Percentiles rank a stretch among this genome's conserved stretches.
phyloP scores from a whole-genome alignment of 495 filamentous ascomycete genomes.

The Lophiostoma macrostomum region DNA sequence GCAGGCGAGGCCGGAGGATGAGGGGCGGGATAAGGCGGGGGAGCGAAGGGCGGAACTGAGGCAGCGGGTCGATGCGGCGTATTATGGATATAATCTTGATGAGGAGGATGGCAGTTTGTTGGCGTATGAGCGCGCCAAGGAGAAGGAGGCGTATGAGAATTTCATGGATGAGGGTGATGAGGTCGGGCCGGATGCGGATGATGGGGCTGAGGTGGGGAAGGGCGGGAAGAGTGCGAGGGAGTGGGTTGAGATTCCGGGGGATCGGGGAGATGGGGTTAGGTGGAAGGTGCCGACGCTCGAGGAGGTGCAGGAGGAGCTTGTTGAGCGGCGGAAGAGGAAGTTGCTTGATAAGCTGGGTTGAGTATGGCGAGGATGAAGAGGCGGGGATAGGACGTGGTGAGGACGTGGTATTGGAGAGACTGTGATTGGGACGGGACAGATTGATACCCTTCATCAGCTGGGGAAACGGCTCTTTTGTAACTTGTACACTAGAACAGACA shows the following conservation, averaged over 20 bases:
- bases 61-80: conserved; percentile 84
- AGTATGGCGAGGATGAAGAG: neutral
- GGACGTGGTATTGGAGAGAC: neutral
- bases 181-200: neutral
- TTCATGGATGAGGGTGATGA: conserved; percentile 49
- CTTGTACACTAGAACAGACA: neutral
- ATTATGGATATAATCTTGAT: conserved; percentile 92
- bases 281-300: conserved; percentile 85
- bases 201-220: conserved; percentile 30
- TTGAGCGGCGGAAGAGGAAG: conserved; percentile 78
- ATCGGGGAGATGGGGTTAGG: conserved; percentile 73
- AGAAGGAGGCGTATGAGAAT: conserved; percentile 72
- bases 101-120: conserved; percentile 88
- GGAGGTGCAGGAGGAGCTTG: conserved; percentile 87
- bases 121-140: conserved; percentile 77
- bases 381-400: neutral
- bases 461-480: conserved; percentile 3
- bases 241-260: conserved; percentile 86
- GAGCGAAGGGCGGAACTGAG: conserved; percentile 68
- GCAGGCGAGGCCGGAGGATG: conserved; percentile 56
- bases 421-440: conserved; percentile 1
- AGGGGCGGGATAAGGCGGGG: conserved; percentile 50
- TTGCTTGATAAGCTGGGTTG: conserved; percentile 69
- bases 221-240: conserved; percentile 45
- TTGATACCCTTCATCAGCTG: conserved; percentile 20